Percentiles rank a stretch among this genome's conserved stretches.
Evolutionary conservation across 305 asterid species (phyloP).

Genomic region (Rubia tinctorum): DNA sequence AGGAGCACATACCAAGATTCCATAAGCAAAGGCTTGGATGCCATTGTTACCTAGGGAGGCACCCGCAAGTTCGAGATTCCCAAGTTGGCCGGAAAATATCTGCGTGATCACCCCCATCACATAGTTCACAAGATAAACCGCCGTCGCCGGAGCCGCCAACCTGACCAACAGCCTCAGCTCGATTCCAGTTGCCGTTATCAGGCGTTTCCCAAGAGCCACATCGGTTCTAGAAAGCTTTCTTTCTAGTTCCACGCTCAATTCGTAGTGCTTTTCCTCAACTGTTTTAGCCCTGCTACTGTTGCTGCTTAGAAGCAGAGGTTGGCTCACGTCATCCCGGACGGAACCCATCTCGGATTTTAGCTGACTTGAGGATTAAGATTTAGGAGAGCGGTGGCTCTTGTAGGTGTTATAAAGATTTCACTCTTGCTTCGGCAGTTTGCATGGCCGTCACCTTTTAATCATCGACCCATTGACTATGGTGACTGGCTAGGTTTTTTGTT

Average conservation of each 20-base stretch:
- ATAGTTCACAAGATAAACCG: conserved; percentile 25
- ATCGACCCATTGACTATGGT: not conserved
- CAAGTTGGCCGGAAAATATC: conserved; percentile 30
- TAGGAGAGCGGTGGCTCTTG: not conserved
- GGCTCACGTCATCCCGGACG: conserved; percentile 2
- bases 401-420: not conserved
- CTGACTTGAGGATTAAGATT: not conserved
- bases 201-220: conserved; percentile 13
- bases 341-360: not conserved
- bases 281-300: not conserved
- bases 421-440: not conserved
- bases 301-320: conserved; percentile 6
- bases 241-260: conserved; percentile 20
- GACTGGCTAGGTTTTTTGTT: too few species aligned
- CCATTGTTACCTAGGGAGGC: conserved; percentile 28
- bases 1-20: conserved; percentile 21
- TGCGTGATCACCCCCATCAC: conserved; percentile 28
- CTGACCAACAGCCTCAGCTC: conserved; percentile 22
- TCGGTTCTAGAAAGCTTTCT: conserved; percentile 11
- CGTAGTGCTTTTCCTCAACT: conserved; percentile 9
- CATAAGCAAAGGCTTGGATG: conserved; percentile 29
- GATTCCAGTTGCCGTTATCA: conserved; percentile 21
- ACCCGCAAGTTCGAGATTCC: conserved; percentile 34
- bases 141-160: conserved; percentile 29
- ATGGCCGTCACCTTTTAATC: not conserved